Evolutionary conservation across 2,329 filamentous ascomycete species (phyloP), one percentile per base, ranked within the genome.

Genomic region (Calonectria pteridis): DNA sequence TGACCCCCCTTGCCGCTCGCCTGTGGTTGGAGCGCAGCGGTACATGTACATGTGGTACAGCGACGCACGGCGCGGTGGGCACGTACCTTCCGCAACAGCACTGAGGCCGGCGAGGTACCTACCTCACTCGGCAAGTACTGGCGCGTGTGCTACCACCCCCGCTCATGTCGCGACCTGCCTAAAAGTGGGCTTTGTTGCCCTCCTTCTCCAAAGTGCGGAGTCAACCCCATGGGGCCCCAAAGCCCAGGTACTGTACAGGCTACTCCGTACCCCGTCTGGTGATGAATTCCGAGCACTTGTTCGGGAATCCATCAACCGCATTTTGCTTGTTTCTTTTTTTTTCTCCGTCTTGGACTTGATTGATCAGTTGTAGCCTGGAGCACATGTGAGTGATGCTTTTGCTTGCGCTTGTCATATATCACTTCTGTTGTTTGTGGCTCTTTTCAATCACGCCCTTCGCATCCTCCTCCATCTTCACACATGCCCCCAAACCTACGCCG

Each of bases 171-270:
- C 69, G 64, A 72, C 69, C 66, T 70, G 73, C 46, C 67, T 50
- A 68, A 72, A 72, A 35, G 58, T 69, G 70, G 70, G 50, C 29
- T 23, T 31, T 53, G 23, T 50, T 50, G 29, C 33, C 53, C 40
- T 46, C 49, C 51, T 77, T 80, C 79, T 78, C 76, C 79, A 79
- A 80, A 76, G 67, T 77, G 76, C 76, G 76, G 76, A 77, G 76
- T 74, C 72, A 67, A 71, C 76, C 76, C 76, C 76, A 74, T 77
- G 75, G 76, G 75, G 75, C 31, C 16, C 49, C 37, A 58, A 72
- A 50, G 49, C 49, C 62, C 28, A 64, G 73, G 65, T 50, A 37
- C 46, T 59, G 14, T 16, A 28, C 23, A 18, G 5, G 20, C 33
- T 58, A 43, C 33, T 33, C 18, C 35, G 69, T 62, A 28, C 40